phyloP scores from a whole-genome alignment of 2,329 filamentous ascomycete species.

The Xylaria sp. region DNA sequence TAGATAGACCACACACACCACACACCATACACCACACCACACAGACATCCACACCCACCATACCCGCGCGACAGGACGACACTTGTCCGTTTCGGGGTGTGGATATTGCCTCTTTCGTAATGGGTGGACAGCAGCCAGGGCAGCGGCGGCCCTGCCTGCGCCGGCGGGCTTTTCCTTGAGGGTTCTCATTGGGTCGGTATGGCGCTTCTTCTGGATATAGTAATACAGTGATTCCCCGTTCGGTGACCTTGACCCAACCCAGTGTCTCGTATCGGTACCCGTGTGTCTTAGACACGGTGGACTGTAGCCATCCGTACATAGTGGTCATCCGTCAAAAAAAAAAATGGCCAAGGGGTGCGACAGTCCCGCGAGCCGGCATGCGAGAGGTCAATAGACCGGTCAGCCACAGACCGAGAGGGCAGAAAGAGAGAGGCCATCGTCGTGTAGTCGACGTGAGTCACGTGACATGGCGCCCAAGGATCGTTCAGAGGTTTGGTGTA shows the following conservation, averaged over 20 bases:
- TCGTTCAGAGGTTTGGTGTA: background rate
- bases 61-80: conserved; percentile 27
- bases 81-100: conserved; percentile 41
- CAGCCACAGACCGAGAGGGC: conserved; percentile 24
- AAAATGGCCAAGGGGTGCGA: conserved; percentile 20
- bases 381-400: conserved; percentile 21
- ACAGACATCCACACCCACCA: conserved; percentile 21
- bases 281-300: conserved; percentile 29
- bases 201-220: conserved; percentile 28
- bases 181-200: conserved; percentile 28
- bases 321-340: conserved; percentile 6
- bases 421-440: conserved; percentile 24
- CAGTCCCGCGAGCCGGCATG: conserved; percentile 23
- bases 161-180: conserved; percentile 24
- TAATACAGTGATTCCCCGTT: conserved; percentile 34
- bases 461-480: conserved; percentile 36
- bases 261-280: conserved; percentile 25
- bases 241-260: conserved; percentile 24
- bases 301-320: conserved; percentile 20
- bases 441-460: conserved; percentile 32
- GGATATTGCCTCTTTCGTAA: conserved; percentile 42
- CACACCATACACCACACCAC: too few relatives aligned
- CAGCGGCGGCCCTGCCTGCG: conserved; percentile 18
- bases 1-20: conserved; percentile 30
- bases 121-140: conserved; percentile 26